Evolutionary conservation across 371 early-diverging fungal species (phyloP).

Genomic region (Chytridiales sp.): DNA sequence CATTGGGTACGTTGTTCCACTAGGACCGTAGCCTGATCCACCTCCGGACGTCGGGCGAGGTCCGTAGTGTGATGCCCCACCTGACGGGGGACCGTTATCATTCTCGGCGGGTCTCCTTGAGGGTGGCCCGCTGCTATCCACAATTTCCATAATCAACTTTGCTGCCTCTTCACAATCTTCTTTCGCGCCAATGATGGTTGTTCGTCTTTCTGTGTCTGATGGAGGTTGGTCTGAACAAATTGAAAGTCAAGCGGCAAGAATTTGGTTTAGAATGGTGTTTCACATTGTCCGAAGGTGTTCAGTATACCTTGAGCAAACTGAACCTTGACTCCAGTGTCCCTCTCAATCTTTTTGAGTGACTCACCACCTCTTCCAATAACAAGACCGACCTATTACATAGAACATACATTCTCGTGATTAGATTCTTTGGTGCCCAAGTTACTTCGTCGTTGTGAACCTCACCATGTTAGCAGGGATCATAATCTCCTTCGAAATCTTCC

Average conservation of each 20-base stretch:
- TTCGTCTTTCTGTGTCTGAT: conserved; percentile 54
- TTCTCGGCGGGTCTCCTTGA: background rate
- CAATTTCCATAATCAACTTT: conserved; percentile 54
- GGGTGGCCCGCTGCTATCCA: conserved; percentile 6
- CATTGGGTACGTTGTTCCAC: conserved; percentile 16
- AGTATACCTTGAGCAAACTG: conserved; percentile 65
- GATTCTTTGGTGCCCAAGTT: too few species aligned
- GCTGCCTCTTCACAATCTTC: conserved; percentile 63
- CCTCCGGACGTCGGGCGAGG: conserved; percentile 5
- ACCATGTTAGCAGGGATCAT: conserved; percentile 25
- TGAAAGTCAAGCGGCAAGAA: background rate
- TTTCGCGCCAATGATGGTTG: conserved; percentile 62
- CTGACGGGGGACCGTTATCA: background rate
- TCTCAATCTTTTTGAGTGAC: conserved; percentile 76
- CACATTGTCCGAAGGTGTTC: background rate
- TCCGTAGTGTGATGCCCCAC: conserved; percentile 1
- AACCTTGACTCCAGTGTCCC: conserved; percentile 56
- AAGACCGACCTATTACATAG: conserved; percentile 64
- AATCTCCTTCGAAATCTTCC: conserved; percentile 19
- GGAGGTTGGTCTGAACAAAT: conserved; percentile 2
- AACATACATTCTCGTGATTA: too few species aligned
- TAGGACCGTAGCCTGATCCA: conserved; percentile 1
- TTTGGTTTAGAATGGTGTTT: conserved; percentile 5
- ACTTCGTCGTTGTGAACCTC: too few species aligned
- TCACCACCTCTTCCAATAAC: conserved; percentile 86